Conservation (phyloP, 1,284 basidiomycete genomes). For the Singerocomus inundabilis region DNA sequence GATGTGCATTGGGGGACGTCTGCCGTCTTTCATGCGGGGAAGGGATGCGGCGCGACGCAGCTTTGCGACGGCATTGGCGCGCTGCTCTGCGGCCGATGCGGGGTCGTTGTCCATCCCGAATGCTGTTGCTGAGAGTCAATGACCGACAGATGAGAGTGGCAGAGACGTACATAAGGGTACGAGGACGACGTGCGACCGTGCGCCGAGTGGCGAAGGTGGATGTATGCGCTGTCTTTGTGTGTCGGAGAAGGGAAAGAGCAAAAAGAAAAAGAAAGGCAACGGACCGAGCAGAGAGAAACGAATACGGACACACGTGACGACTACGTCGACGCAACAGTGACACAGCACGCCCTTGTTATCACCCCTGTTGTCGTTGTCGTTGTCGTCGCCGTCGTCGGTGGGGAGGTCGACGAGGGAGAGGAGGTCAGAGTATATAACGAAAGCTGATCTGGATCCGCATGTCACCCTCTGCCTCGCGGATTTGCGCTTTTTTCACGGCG, state of each 20-base stretch:
- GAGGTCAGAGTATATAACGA: conserved; percentile 20
- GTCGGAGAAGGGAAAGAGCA: neutral
- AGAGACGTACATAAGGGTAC: conserved; percentile 5
- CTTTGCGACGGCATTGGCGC: conserved; percentile 84
- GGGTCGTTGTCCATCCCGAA: conserved; percentile 42
- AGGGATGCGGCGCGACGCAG: conserved; percentile 87
- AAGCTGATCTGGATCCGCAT: conserved; percentile 26
- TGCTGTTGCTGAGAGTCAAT: conserved; percentile 1
- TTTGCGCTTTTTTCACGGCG: conserved; percentile 16
- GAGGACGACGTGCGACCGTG: conserved; percentile 2
- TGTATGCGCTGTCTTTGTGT: conserved; percentile 18
- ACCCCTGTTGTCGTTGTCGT: neutral
- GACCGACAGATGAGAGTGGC: neutral
- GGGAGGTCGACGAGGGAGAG: neutral
- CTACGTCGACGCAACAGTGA: neutral
- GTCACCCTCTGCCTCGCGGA: conserved; percentile 28
- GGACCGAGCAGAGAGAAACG: conserved; percentile 16
- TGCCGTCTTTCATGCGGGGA: conserved; percentile 83
- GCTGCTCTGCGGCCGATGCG: conserved; percentile 60
- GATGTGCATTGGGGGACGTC: conserved; percentile 78
- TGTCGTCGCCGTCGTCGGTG: conserved; percentile 6
- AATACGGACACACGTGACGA: conserved; percentile 19
- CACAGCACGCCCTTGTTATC: neutral
- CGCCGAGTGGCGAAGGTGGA: conserved; percentile 13
- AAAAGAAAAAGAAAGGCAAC: conserved; percentile 1